Evolutionary conservation across 2,329 filamentous ascomycete genomes (phyloP).

Genomic region (Endoconidiophora laricicola): DNA sequence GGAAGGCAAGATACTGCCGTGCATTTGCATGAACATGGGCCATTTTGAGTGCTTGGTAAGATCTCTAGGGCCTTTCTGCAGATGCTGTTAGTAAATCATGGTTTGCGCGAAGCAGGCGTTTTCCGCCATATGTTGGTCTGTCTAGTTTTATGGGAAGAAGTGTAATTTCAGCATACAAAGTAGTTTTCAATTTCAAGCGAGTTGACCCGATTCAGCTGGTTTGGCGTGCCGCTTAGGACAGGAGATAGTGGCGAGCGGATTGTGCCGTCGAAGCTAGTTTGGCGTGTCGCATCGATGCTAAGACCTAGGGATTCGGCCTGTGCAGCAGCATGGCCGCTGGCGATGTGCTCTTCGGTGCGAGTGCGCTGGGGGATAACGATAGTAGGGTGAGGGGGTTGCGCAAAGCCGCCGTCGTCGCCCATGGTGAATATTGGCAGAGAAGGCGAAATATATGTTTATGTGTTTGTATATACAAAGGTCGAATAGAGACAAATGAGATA

Average conservation of each 20-base stretch:
- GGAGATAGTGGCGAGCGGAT: slow-evolving; percentile 9
- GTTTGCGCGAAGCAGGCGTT: not conserved
- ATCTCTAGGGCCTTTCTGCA: slow-evolving; percentile 40
- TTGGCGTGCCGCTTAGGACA: slow-evolving; percentile 10
- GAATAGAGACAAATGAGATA: not conserved
- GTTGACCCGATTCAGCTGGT: slow-evolving; percentile 10
- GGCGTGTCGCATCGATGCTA: slow-evolving; percentile 9
- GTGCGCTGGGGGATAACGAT: slow-evolving; percentile 3
- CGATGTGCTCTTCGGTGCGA: slow-evolving; percentile 4
- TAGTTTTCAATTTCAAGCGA: slow-evolving; percentile 14
- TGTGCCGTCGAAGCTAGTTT: slow-evolving; percentile 4
- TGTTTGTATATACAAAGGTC: not conserved
- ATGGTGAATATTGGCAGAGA: not conserved
- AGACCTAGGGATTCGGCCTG: slow-evolving; percentile 10
- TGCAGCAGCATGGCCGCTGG: slow-evolving; percentile 6
- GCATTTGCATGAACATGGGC: slow-evolving; percentile 58
- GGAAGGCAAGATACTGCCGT: slow-evolving; percentile 58
- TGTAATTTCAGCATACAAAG: slow-evolving; percentile 11
- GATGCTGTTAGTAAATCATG: not conserved
- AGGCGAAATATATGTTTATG: too few species aligned
- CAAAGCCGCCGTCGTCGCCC: slow-evolving; percentile 9
- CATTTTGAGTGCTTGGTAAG: slow-evolving; percentile 60
- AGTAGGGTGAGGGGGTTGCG: slow-evolving; percentile 1
- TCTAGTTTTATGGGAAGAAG: not conserved
- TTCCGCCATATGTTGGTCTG: not conserved